A percentile compares a stretch with the other conserved stretches of the same genome.
Evolutionary conservation across 2,329 filamentous ascomycete genomes (phyloP).

Genomic region (Ploettnerulaceae sp.): DNA sequence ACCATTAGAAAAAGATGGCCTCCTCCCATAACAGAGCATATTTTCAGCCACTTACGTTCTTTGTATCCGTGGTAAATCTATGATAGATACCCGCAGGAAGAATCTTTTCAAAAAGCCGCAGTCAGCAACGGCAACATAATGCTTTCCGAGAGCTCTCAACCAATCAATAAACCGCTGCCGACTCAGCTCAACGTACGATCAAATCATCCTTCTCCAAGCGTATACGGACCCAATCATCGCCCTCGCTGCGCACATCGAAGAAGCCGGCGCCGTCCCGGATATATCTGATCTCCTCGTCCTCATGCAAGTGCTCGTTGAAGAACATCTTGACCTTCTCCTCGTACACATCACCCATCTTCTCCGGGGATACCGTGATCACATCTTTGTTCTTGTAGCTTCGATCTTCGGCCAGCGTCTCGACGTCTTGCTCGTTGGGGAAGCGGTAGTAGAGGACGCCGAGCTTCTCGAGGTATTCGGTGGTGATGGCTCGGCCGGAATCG

Average conservation of each 20-base stretch:
- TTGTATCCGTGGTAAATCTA: constrained; percentile 88
- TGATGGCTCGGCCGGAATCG: constrained; percentile 71
- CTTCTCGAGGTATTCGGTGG: constrained; percentile 58
- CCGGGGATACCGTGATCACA: constrained; percentile 82
- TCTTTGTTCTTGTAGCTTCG: constrained; percentile 93
- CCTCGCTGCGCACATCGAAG: constrained; percentile 82
- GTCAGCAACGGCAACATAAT: no score
- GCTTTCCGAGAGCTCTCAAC: not conserved
- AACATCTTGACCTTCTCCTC: constrained; percentile 92
- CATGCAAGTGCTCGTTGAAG: constrained; percentile 93
- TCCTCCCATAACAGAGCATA: no score
- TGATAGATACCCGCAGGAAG: constrained; percentile 95
- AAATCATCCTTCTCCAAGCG: constrained; percentile 79
- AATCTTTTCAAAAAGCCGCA: constrained; percentile 43
- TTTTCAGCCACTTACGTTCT: constrained; percentile 62
- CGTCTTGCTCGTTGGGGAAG: constrained; percentile 57
- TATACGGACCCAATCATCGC: constrained; percentile 87
- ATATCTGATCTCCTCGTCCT: constrained; percentile 97
- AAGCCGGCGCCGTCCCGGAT: constrained; percentile 84
- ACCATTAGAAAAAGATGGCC: not conserved
- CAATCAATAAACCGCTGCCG: constrained; percentile 10
- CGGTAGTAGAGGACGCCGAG: constrained; percentile 79
- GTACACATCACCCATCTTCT: constrained; percentile 79
- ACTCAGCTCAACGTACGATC: constrained; percentile 43
- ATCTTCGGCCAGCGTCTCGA: constrained; percentile 68